Percentiles rank a stretch among this genome's conserved stretches.
These are phyloP conservation scores for Clarireedia hainanense DNA, from an alignment of 2,329 filamentous ascomycete species.

Conservation along the genomic window DNA sequence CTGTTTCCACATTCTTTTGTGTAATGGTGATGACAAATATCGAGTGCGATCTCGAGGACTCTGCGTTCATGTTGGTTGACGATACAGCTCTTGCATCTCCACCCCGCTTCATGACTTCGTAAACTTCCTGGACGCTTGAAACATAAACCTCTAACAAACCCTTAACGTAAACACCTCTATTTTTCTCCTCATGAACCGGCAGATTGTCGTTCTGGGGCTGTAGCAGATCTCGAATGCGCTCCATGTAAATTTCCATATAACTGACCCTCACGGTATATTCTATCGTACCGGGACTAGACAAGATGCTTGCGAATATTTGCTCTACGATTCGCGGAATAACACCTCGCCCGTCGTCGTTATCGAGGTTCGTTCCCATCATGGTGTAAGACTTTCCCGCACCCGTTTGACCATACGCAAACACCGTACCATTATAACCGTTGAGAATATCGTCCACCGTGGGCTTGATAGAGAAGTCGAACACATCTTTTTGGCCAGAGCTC, in stretches of 20 bases:
- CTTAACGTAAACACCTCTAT: conserved; percentile 91
- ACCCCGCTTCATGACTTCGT: conserved; percentile 91
- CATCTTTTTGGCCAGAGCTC: conserved; percentile 80
- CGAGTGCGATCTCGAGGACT: conserved; percentile 95
- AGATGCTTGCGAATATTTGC: conserved; percentile 93
- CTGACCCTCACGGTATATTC: conserved; percentile 98
- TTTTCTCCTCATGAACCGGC: conserved; percentile 97
- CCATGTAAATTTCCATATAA: conserved; percentile 99
- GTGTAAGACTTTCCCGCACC: conserved; percentile 98
- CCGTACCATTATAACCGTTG: conserved; percentile 98
- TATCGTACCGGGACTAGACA: conserved; percentile 84
- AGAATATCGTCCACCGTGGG: conserved; percentile 96
- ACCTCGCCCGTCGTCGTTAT: conserved; percentile 79
- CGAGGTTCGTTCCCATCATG: conserved; percentile 96
- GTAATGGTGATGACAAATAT: conserved; percentile 97
- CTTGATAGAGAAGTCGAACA: conserved; percentile 97
- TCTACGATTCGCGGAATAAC: conserved; percentile 96
- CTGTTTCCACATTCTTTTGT: conserved; percentile 95
- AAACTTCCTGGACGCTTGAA: conserved; percentile 90
- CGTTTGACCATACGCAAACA: conserved; percentile 97
- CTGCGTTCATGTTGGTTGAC: conserved; percentile 98
- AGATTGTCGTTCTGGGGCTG: conserved; percentile 92
- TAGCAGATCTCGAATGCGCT: conserved; percentile 88
- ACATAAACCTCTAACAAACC: conserved; percentile 92
- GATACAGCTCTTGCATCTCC: conserved; percentile 85